Percentiles rank a stretch among this genome's conserved stretches.
Evolutionary conservation across 2,329 filamentous ascomycete genomes (phyloP).

Genomic region (Paramyrothecium sp.): DNA sequence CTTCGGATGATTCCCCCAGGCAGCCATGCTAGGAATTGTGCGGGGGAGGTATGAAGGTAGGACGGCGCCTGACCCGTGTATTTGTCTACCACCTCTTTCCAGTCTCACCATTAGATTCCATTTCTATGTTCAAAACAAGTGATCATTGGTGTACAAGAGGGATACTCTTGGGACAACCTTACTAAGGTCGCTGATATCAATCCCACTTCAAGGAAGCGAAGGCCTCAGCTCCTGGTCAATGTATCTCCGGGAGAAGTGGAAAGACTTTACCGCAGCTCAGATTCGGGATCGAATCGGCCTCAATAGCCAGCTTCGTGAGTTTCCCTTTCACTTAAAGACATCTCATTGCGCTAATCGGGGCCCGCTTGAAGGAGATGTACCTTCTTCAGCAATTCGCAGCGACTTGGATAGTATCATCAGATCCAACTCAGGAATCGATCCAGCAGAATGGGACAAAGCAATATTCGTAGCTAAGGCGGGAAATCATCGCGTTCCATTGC

Average conservation of each 20-base stretch:
- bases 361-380: not conserved
- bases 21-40: too few relatives aligned
- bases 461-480: not conserved
- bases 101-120: too few relatives aligned
- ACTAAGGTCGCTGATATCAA: not conserved
- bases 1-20: too few relatives aligned
- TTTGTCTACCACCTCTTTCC: too few relatives aligned
- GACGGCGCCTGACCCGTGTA: too few relatives aligned
- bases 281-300: not conserved
- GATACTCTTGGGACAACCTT: too few relatives aligned
- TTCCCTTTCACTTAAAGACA: not conserved
- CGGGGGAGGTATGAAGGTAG: too few relatives aligned
- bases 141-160: too few relatives aligned
- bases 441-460: constrained; percentile 2
- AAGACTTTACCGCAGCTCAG: not conserved
- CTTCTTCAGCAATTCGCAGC: not conserved
- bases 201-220: not conserved
- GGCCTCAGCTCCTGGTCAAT: not conserved
- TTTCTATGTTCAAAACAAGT: too few relatives aligned
- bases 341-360: too few relatives aligned
- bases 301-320: not conserved
- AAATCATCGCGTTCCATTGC: not conserved
- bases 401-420: not conserved
- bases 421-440: not conserved
- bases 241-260: not conserved